Percentiles rank a stretch among this genome's conserved stretches.
phyloP scores from a whole-genome alignment of 2,329 filamentous ascomycete species.

The Ophiostoma himal-ulmi region DNA sequence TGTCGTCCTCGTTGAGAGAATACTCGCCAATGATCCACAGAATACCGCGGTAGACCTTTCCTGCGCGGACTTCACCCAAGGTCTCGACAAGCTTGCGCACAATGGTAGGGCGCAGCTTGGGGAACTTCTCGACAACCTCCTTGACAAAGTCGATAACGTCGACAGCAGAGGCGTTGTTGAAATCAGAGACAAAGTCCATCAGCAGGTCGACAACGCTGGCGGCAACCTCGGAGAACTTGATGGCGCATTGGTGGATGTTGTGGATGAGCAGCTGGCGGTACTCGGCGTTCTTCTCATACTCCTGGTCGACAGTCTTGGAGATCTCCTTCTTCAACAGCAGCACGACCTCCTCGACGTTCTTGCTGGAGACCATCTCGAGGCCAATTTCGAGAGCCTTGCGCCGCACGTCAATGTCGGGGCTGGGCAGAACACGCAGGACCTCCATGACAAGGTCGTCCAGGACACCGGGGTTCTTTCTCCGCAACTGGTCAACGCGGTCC shows the following conservation, averaged over 20 bases:
- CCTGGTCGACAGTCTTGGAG: conserved; percentile 93
- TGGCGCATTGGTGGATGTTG: conserved; percentile 95
- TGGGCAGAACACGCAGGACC: conserved; percentile 87
- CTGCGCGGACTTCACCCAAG: conserved; percentile 85
- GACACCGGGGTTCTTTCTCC: conserved; percentile 70
- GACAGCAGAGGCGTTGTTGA: conserved; percentile 93
- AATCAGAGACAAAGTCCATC: conserved; percentile 99
- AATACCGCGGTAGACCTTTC: conserved; percentile 94
- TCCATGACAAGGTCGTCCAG: conserved; percentile 96
- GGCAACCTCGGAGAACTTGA: conserved; percentile 97
- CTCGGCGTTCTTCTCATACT: conserved; percentile 96
- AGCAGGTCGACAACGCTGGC: conserved; percentile 92
- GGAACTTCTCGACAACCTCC: conserved; percentile 98
- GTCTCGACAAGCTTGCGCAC: conserved; percentile 85
- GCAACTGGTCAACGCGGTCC: conserved; percentile 73
- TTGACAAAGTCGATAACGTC: conserved; percentile 99
- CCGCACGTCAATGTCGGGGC: conserved; percentile 91
- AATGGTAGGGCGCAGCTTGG: conserved; percentile 78
- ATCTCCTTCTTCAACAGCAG: conserved; percentile 95
- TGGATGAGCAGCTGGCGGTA: conserved; percentile 94
- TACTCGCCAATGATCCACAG: conserved; percentile 98
- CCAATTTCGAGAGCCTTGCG: conserved; percentile 85
- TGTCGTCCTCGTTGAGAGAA: conserved; percentile 86
- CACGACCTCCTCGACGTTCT: conserved; percentile 97
- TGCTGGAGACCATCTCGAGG: conserved; percentile 96